These are phyloP conservation scores for Phytophthora foliorum DNA, from an alignment of 352 stramenopile species.

Conservation along the genomic window DNA sequence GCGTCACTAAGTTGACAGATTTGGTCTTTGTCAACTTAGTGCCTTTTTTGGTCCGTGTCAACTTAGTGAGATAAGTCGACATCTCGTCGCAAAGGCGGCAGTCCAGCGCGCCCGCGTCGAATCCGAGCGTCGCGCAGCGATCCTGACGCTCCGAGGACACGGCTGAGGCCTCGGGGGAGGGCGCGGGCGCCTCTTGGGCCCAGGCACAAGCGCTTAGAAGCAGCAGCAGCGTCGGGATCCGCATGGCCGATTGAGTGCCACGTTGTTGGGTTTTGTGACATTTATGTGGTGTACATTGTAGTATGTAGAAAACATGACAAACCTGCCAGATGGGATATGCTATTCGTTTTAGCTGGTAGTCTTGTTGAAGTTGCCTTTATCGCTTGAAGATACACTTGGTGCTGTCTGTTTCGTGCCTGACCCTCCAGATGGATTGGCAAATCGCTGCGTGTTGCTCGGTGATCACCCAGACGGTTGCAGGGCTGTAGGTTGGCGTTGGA, in stretches of 20 bases:
- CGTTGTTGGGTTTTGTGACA: background rate
- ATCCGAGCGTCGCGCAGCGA: constrained; percentile 53
- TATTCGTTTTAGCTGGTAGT: background rate
- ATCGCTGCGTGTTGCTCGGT: background rate
- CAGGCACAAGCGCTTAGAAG: constrained; percentile 2
- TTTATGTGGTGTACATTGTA: background rate
- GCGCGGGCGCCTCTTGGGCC: constrained; percentile 15
- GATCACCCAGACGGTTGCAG: background rate
- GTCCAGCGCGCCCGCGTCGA: constrained; percentile 68
- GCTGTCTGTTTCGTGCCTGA: background rate
- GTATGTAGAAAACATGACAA: background rate
- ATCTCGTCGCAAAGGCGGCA: constrained; percentile 68
- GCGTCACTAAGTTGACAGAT: constrained; percentile 15
- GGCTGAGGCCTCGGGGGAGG: background rate
- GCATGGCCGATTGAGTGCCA: constrained; percentile 5
- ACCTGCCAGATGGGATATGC: background rate
- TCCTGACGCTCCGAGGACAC: constrained; percentile 10
- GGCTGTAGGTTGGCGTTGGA: no score
- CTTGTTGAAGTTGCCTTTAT: constrained; percentile 11
- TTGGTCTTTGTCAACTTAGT: constrained; percentile 11
- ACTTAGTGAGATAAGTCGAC: constrained; percentile 37
- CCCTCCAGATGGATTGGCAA: background rate
- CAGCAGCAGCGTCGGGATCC: constrained; percentile 11
- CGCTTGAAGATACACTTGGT: background rate
- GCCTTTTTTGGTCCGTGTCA: background rate